Evolutionary conservation across 2,329 filamentous ascomycete species (phyloP).

Genomic region (Venturia nashicola): DNA sequence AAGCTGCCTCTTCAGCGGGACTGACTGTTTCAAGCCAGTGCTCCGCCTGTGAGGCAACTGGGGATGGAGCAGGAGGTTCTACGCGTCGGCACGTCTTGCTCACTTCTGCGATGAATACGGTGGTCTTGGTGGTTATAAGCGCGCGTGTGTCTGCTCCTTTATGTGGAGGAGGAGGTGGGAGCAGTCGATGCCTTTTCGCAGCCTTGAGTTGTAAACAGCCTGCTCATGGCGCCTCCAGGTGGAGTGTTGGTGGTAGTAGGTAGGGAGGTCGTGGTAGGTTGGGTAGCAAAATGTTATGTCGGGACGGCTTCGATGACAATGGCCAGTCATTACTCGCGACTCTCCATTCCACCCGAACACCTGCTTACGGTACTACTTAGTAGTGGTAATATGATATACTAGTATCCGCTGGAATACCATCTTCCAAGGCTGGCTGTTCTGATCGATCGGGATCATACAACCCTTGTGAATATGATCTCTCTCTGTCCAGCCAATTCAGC

Average conservation of each 20-base stretch:
- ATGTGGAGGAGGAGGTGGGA: neutral
- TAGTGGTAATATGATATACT: no score
- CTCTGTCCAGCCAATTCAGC: no score
- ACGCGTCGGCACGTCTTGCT: neutral
- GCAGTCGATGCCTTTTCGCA: neutral
- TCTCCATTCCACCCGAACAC: neutral
- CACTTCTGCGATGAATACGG: neutral
- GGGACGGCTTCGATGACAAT: neutral
- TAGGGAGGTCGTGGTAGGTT: no score
- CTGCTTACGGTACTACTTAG: no score
- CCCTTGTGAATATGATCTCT: no score
- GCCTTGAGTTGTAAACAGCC: neutral
- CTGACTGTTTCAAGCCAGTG: neutral
- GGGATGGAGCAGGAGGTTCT: neutral
- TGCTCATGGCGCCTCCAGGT: neutral
- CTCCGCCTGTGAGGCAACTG: conserved; percentile 10
- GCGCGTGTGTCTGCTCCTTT: neutral
- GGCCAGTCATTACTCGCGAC: neutral
- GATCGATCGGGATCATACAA: no score
- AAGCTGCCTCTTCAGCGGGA: conserved; percentile 5
- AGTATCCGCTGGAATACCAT: no score
- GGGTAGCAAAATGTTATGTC: neutral
- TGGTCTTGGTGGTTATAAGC: neutral
- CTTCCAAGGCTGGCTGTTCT: no score
- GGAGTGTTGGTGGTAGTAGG: neutral